phyloP scores from a whole-genome alignment of 176 grass and related monocot species.

The Oryza coarctata region DNA sequence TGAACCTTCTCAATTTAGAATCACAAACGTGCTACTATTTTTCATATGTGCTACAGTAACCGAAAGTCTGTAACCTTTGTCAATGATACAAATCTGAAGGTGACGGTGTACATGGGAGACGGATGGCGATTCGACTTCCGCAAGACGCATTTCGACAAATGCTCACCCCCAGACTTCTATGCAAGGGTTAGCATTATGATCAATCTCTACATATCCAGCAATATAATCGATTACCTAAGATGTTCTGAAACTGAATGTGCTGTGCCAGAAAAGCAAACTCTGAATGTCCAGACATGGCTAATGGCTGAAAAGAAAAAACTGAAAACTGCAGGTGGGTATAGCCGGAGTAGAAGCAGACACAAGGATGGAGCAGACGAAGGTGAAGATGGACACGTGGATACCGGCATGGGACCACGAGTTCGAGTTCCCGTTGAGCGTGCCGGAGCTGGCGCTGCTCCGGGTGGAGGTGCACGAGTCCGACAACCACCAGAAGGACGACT shows the following conservation, averaged over 20 bases:
- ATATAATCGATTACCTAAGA: no score
- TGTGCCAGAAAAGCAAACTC: background rate
- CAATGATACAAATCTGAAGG: conserved; percentile 48
- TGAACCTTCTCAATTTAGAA: background rate
- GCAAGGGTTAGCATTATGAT: conserved; percentile 41
- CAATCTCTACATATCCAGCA: no score
- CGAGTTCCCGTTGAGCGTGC: conserved; percentile 46
- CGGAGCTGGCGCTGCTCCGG: conserved; percentile 75
- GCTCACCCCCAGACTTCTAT: conserved; percentile 86
- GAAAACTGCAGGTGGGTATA: conserved; percentile 51
- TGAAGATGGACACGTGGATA: conserved; percentile 65
- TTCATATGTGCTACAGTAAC: background rate
- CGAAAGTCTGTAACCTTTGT: background rate
- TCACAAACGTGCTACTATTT: background rate
- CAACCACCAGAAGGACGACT: conserved; percentile 66
- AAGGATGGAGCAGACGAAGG: conserved; percentile 51
- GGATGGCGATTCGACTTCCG: conserved; percentile 81
- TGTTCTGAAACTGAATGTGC: background rate
- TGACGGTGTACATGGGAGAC: conserved; percentile 79
- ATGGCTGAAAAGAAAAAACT: background rate
- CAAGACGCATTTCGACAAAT: conserved; percentile 67
- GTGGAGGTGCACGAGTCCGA: conserved; percentile 86
- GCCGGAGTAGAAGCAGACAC: conserved; percentile 62
- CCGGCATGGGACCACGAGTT: conserved; percentile 81
- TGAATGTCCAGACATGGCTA: background rate